These are phyloP conservation scores for Apiospora phragmitis DNA, from an alignment of 2,329 filamentous ascomycete species.

Conservation along the genomic window DNA sequence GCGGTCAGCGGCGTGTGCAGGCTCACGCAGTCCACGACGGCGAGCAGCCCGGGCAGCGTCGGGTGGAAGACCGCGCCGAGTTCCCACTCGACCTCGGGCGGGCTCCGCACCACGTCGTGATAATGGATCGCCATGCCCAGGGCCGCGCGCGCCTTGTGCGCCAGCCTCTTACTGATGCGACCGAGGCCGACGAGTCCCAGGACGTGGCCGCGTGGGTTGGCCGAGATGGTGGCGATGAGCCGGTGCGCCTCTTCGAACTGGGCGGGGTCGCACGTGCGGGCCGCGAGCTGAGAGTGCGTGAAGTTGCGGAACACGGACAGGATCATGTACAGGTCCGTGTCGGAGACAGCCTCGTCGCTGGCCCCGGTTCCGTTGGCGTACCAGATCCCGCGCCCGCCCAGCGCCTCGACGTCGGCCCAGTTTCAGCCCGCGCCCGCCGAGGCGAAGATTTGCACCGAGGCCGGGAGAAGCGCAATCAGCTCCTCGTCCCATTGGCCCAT, in stretches of 20 bases:
- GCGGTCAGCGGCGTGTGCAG: constrained; percentile 34
- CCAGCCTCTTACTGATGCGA: constrained; percentile 46
- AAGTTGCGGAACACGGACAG: constrained; percentile 52
- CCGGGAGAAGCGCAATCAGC: constrained; percentile 56
- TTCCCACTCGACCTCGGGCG: constrained; percentile 29
- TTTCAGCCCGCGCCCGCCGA: constrained; percentile 67
- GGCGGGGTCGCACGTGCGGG: constrained; percentile 40
- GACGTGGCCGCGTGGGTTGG: constrained; percentile 47
- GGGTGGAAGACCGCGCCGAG: constrained; percentile 23
- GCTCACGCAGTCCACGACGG: constrained; percentile 33
- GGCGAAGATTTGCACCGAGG: constrained; percentile 60
- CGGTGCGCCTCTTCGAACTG: constrained; percentile 45
- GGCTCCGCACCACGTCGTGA: constrained; percentile 41
- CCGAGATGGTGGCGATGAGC: constrained; percentile 44
- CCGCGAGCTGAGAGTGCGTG: constrained; percentile 46
- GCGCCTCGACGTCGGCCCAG: constrained; percentile 59
- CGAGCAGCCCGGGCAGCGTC: constrained; percentile 24
- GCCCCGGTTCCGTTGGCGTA: constrained; percentile 44
- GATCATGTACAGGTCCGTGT: constrained; percentile 43
- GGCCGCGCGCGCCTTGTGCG: constrained; percentile 42
- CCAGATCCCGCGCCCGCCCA: constrained; percentile 39
- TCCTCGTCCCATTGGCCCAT: constrained; percentile 66
- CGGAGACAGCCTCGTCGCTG: constrained; percentile 44
- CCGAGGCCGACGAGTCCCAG: constrained; percentile 56
- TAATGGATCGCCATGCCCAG: constrained; percentile 58